Percentiles rank a stretch among this genome's conserved stretches.
Evolutionary conservation across 2,329 filamentous ascomycete genomes (phyloP).

Genomic region (Tolypocladium album): DNA sequence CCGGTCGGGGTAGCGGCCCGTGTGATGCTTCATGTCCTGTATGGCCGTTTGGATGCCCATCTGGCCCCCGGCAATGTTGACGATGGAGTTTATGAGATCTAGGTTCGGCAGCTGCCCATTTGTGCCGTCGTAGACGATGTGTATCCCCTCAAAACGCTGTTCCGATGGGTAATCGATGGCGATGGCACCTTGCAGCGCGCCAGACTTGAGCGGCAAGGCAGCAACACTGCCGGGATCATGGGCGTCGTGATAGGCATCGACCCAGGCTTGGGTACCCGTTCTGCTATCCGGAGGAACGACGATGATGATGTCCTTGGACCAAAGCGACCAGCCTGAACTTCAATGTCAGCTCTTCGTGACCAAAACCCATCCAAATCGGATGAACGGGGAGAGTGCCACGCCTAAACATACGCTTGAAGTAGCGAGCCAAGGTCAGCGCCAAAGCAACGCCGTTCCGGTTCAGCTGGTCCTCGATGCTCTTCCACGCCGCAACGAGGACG

Average conservation of each 20-base stretch:
- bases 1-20: conserved; percentile 68
- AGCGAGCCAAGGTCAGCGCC: conserved; percentile 76
- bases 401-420: conserved; percentile 65
- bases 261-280: conserved; percentile 89
- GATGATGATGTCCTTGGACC: conserved; percentile 98
- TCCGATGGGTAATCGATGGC: conserved; percentile 90
- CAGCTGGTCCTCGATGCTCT: conserved; percentile 63
- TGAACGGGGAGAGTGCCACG: neutral
- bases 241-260: conserved; percentile 91
- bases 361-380: neutral
- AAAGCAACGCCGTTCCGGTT: conserved; percentile 85
- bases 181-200: conserved; percentile 82
- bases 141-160: conserved; percentile 73
- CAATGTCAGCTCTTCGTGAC: conserved; percentile 8
- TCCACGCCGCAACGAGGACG: conserved; percentile 83
- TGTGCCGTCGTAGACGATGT: conserved; percentile 88
- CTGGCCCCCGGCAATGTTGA: conserved; percentile 77
- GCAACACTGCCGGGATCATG: conserved; percentile 63
- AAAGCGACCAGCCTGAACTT: conserved; percentile 74
- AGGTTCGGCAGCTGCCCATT: conserved; percentile 95
- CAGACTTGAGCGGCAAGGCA: conserved; percentile 78
- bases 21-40: conserved; percentile 80
- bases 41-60: conserved; percentile 80
- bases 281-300: conserved; percentile 81
- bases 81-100: conserved; percentile 89